These are phyloP conservation scores for Andrographis paniculata DNA, from an alignment of 305 asterid genomes.

Conservation along the genomic window DNA sequence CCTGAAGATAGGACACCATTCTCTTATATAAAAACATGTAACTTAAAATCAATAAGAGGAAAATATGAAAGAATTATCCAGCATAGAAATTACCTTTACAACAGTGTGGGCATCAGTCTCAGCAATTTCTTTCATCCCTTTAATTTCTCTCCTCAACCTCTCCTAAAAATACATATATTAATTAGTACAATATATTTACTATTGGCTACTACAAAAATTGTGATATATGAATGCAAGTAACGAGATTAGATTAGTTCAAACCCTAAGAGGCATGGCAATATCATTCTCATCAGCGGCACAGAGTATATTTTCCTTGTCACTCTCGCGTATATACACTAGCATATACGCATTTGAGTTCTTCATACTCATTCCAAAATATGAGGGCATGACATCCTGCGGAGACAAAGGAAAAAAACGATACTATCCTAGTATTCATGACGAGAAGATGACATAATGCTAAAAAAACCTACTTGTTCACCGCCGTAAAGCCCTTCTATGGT, in stretches of 20 bases:
- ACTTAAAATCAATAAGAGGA: slow-evolving; percentile 1
- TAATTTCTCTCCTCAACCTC: slow-evolving; percentile 25
- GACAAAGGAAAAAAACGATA: slow-evolving; percentile 3
- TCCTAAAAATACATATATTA: no score
- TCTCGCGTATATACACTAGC: slow-evolving; percentile 40
- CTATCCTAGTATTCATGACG: neutral
- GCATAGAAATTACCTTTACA: slow-evolving; percentile 22
- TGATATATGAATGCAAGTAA: no score
- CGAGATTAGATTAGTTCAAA: slow-evolving; percentile 1
- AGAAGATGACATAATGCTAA: slow-evolving; percentile 4
- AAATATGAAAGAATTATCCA: neutral
- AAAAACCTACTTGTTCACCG: slow-evolving; percentile 26
- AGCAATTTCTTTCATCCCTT: slow-evolving; percentile 25
- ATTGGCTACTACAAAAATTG: neutral
- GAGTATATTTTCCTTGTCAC: slow-evolving; percentile 34
- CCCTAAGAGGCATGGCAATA: slow-evolving; percentile 22
- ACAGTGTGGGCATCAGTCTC: slow-evolving; percentile 24
- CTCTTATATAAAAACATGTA: neutral
- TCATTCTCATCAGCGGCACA: slow-evolving; percentile 28
- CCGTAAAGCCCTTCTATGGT: slow-evolving; percentile 35
- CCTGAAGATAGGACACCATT: slow-evolving; percentile 17
- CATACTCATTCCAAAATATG: slow-evolving; percentile 24
- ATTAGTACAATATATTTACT: slow-evolving; percentile 1
- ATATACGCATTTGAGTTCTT: slow-evolving; percentile 36
- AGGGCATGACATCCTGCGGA: slow-evolving; percentile 19